phyloP scores from a whole-genome alignment of 2,329 filamentous ascomycete species.

The Grosmannia huntii region DNA sequence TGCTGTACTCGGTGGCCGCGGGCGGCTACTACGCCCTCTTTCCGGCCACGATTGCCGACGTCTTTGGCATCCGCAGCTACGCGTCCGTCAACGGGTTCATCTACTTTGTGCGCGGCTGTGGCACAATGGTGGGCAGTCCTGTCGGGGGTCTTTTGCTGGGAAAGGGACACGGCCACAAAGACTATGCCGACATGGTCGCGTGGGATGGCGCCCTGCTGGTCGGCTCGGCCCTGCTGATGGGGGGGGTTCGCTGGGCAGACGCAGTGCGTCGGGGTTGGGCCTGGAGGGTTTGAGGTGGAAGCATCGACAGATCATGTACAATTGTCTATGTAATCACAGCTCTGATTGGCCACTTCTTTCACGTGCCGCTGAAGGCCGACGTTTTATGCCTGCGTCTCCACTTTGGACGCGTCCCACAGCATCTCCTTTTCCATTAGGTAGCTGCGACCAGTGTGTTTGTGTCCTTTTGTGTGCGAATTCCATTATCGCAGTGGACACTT shows the following conservation, averaged over 20 bases:
- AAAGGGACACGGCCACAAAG: constrained; percentile 10
- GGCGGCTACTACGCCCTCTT: constrained; percentile 33
- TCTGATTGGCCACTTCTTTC: constrained; percentile 6
- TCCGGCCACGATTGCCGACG: constrained; percentile 32
- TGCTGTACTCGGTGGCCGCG: constrained; percentile 27
- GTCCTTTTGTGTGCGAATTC: not conserved
- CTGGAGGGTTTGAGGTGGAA: constrained; percentile 10
- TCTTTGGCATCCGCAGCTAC: constrained; percentile 33
- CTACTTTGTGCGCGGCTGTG: constrained; percentile 29
- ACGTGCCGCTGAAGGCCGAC: not conserved
- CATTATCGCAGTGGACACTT: too few species aligned
- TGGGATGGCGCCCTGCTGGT: constrained; percentile 28
- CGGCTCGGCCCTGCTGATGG: constrained; percentile 24
- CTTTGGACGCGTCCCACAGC: not conserved
- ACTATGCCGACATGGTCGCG: constrained; percentile 24
- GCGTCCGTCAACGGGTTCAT: constrained; percentile 34
- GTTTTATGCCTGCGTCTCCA: not conserved
- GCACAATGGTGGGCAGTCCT: constrained; percentile 30
- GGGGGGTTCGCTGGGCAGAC: constrained; percentile 27
- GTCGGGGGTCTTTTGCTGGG: constrained; percentile 27
- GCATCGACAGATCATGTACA: too few species aligned
- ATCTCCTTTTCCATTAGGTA: not conserved
- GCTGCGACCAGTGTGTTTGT: not conserved
- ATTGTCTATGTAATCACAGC: too few species aligned
- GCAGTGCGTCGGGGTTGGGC: constrained; percentile 11